A percentile compares a stretch with the other conserved stretches of the same genome.
Conservation (phyloP, 495 filamentous ascomycete genomes). For the Neurospora intermedia region DNA sequence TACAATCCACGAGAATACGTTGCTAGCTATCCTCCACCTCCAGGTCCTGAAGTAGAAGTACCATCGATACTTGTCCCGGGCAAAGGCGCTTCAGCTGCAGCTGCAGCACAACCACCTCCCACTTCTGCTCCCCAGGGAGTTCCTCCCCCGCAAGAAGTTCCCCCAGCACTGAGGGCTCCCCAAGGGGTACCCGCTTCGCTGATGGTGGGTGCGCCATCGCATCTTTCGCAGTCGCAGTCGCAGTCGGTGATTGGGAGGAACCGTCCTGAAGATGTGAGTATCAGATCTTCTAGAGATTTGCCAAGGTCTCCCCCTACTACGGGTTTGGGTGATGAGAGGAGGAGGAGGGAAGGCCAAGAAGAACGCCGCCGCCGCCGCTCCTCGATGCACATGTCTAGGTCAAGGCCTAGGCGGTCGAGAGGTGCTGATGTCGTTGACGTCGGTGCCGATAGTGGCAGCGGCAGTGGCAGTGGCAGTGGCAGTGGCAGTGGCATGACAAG, state of each 20-base stretch:
- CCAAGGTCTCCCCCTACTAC: slow-evolving; percentile 4
- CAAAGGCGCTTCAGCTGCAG: not conserved
- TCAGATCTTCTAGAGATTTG: slow-evolving; percentile 11
- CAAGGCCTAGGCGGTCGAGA: not conserved
- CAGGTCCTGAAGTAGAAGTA: slow-evolving; percentile 9
- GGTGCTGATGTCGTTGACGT: not conserved
- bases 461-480: not conserved
- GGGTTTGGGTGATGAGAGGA: slow-evolving; percentile 13
- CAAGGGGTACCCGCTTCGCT: slow-evolving; percentile 16
- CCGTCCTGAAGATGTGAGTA: slow-evolving; percentile 29
- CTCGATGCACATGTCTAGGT: not conserved
- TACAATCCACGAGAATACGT: slow-evolving; percentile 29
- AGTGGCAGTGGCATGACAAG: not conserved
- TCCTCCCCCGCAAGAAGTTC: slow-evolving; percentile 15
- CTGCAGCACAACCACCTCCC: not conserved
- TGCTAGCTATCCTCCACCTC: slow-evolving; percentile 23
- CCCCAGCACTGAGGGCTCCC: slow-evolving; percentile 14
- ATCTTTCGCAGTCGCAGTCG: not conserved
- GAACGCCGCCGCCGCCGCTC: not conserved
- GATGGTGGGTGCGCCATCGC: not conserved
- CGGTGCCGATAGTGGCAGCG: not conserved
- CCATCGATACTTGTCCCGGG: slow-evolving; percentile 5
- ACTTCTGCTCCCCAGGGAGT: not conserved
- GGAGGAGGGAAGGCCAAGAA: slow-evolving; percentile 22
- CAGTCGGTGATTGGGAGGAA: slow-evolving; percentile 1